phyloP scores from a whole-genome alignment of 805 yeast genomes.

The Middelhovenomyces tepae region DNA sequence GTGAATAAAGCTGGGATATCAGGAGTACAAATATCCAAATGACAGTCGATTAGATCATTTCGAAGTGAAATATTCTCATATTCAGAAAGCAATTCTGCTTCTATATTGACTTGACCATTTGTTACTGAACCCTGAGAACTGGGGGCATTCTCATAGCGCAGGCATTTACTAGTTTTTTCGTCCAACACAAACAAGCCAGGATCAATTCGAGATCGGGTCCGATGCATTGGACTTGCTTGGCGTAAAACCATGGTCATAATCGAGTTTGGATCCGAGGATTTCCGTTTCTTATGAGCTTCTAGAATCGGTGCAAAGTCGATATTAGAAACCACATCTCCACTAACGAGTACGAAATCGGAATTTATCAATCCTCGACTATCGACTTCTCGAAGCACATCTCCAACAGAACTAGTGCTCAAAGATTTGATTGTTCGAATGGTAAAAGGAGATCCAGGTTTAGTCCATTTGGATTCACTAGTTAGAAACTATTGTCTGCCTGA shows the following conservation, averaged over 20 bases:
- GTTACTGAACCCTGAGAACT: too few species aligned
- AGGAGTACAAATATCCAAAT: slow-evolving; percentile 90
- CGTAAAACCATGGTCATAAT: slow-evolving; percentile 91
- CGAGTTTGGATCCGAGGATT: slow-evolving; percentile 73
- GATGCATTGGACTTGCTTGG: slow-evolving; percentile 74
- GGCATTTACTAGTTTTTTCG: slow-evolving; percentile 60
- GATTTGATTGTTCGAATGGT: slow-evolving; percentile 69
- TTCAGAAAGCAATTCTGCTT: slow-evolving; percentile 70
- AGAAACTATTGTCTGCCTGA: background rate
- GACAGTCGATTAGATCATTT: slow-evolving; percentile 93
- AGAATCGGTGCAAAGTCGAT: slow-evolving; percentile 68
- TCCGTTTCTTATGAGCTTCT: slow-evolving; percentile 64
- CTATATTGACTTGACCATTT: too few species aligned
- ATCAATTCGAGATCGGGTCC: slow-evolving; percentile 71
- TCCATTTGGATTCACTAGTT: slow-evolving; percentile 29
- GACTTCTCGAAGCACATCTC: slow-evolving; percentile 94
- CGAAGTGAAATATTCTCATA: slow-evolving; percentile 63
- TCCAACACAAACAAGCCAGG: slow-evolving; percentile 83
- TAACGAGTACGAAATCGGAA: slow-evolving; percentile 80
- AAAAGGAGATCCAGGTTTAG: slow-evolving; percentile 59
- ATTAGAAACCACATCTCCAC: slow-evolving; percentile 95
- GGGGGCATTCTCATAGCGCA: slow-evolving; percentile 76
- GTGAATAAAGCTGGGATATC: slow-evolving; percentile 92
- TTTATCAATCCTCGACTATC: slow-evolving; percentile 84
- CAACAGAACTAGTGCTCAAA: slow-evolving; percentile 82